Evolutionary conservation across 2,329 filamentous ascomycete species (phyloP), one percentile per base, ranked within the genome.

Genomic region (Xylaria multiplex): DNA sequence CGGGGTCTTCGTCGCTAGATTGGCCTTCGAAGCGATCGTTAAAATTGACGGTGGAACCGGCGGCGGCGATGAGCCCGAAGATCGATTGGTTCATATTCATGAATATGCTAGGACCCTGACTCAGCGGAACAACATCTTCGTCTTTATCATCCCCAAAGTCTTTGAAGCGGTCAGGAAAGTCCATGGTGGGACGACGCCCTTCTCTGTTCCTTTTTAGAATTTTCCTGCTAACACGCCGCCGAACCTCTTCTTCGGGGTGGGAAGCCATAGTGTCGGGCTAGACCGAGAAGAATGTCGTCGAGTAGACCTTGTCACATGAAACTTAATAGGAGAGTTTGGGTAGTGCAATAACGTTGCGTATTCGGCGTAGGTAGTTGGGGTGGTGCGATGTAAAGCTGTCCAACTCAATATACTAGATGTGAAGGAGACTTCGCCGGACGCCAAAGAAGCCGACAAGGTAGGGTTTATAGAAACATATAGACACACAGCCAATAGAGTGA

Each of bases 21-120:
- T 91, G 84, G 56, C 82, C 91, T 74, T 93, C 91, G 77, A 96
- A 95, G 43, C 91, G 88, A 65, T 91, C 86, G 77, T 92, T 90
- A 75, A 96, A 93, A 79, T 96, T 91, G 58, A 91, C 90, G 65
- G 88, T 89, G 35, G 93, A 94, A 6, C 93, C 93, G 43, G 93
- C 93, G 16, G 93, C 93, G 6, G 94, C 92, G 71, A 98, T 94
- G 80, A 98, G 88, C 60, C 93, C 93, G 78, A 97, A 97, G 62
- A 98, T 90, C 70, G 93, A 96, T 83, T 97, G 94, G 79, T 97
- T 96, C 89, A 97, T 93, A 75, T 93, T 93, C 79, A 88, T 82
- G 65, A 86, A 84, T 77, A 86, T 82, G 69, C 83, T 81, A 14
- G 81, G 79, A 43, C 79, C 80, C 63, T 83, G 81, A 8, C 73